Base-by-base conservation (phyloP, 176 grass and related monocot genomes). In the Bonia amplexicaulis region DNA sequence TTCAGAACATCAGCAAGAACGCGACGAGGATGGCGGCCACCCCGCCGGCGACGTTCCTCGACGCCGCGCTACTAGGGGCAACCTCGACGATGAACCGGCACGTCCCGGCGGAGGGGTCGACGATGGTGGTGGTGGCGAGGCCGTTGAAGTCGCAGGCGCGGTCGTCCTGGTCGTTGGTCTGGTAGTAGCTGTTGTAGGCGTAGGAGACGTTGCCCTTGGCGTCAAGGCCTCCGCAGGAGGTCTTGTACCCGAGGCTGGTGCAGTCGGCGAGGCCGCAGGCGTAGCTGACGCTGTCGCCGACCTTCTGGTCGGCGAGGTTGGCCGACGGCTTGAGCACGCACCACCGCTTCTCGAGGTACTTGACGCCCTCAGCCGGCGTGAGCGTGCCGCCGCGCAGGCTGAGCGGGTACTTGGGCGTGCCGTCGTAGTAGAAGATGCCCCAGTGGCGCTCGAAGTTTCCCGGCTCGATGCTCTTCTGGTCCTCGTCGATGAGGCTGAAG, bases 371-470 rank as follows among this genome's bases (percentile, higher is more conserved):
- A 1, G 91, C 94, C 45, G 77, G 89, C 66, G 68, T 83, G 0
- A 93, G 80, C 64, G 35, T 67, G 31, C 19, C 12, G 73, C 88
- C 84, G 57, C 55, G 33, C 8, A 97, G 85, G 82, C 48, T 87
- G 23, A 97, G 87, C 41, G 52, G 82, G 79, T 97, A 97, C 71
- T 97, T 97, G 22, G 91, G 94, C 63, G 45, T 81, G 27, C 94
- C 92, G 45, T 97, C 94, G 83, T 88, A 97, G 92, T 76, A 87
- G 87, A 97, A 97, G 88, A 97, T 26, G 49, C 94, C 94, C 94
- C 94, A 97, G 64, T 97, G 94, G 27, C 94, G 92, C 87, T 97
- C 94, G 74, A 97, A 97, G 87, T 94, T 97, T 39, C 94, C 94
- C 2, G 94, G 94, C 41, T 59, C 70, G 76, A 97, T 90, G 87